Evolutionary conservation across 805 yeast species (phyloP), one percentile per base, ranked within the genome.

Genomic region (Wickerhamomyces strasburgensis): DNA sequence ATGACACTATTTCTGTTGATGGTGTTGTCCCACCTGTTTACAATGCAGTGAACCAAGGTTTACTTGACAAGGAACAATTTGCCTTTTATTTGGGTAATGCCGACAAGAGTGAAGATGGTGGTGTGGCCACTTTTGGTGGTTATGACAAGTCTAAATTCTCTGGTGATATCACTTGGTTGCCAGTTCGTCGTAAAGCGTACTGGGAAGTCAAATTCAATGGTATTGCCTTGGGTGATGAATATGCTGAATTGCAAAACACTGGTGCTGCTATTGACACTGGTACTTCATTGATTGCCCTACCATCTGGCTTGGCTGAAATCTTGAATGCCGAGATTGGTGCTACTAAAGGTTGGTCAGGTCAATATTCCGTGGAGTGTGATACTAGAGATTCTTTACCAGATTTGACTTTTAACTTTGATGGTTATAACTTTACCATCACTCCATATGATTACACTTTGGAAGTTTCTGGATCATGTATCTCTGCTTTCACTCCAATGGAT

Each of bases 251-350:
- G 56, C 75, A 73, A 50, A 69, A 68, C 56, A 80, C 88, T 44
- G 98, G 98, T 62, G 98, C 97, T 55, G 96, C 96, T 44, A 88
- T 93, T 59, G 98, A 93, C 65, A 93, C 98, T 40, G 98, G 98
- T 67, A 93, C 98, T 47, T 90, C 98, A 26, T 75, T 93, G 63
- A 84, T 93, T 63, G 88, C 96, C 33, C 73, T 93, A 58, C 98
- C 98, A 51, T 81, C 95, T 19, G 90, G 93, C 35, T 71, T 93
- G 58, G 98, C 98, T 33, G 98, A 93, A 70, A 84, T 93, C 54
- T 70, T 93, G 60, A 93, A 93, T 64, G 72, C 95, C 38, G 87
- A 88, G 73, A 93, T 93, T 60, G 98, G 98, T 55, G 98, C 98
- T 39, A 84, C 79, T 65, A 93, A 90, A 71, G 79, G 89, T 34